Evolutionary conservation across 176 grass and related monocot genomes (phyloP).

Genomic region (Carex pumila): DNA sequence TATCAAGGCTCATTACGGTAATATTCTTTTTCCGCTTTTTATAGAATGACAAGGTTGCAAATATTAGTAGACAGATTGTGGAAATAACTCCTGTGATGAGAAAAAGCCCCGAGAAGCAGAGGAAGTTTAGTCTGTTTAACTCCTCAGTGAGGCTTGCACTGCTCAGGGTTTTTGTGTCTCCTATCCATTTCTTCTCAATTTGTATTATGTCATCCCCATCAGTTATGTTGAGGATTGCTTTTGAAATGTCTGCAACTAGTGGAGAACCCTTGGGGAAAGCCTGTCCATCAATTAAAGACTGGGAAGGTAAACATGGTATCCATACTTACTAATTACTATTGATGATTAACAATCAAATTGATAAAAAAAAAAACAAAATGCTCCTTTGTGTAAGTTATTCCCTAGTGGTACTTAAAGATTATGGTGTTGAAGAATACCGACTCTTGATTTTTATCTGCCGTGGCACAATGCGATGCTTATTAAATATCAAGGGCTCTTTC

Average conservation of each 20-base stretch:
- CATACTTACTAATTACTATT: too few species aligned
- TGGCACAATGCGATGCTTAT: too few species aligned
- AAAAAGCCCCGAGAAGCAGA: constrained; percentile 72
- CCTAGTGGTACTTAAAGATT: too few species aligned
- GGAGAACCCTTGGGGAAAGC: constrained; percentile 57
- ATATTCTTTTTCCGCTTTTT: background rate
- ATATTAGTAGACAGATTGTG: background rate
- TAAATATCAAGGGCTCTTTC: too few species aligned
- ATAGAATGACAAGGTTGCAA: background rate
- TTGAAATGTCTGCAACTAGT: constrained; percentile 49
- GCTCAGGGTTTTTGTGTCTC: background rate
- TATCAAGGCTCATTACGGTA: background rate
- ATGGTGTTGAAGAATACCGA: too few species aligned
- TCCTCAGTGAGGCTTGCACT: constrained; percentile 7
- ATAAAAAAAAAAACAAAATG: too few species aligned
- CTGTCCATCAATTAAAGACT: background rate
- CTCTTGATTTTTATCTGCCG: too few species aligned
- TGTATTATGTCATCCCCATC: constrained; percentile 35
- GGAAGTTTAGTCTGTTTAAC: constrained; percentile 36
- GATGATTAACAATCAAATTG: too few species aligned
- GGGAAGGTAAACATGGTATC: background rate
- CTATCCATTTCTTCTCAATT: constrained; percentile 65
- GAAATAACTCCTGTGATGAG: constrained; percentile 52
- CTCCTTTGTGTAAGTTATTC: too few species aligned
- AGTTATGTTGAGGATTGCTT: constrained; percentile 48